Evolutionary conservation across 129 eudicot species (phyloP).

Genomic region (Ambrosia trifida): DNA sequence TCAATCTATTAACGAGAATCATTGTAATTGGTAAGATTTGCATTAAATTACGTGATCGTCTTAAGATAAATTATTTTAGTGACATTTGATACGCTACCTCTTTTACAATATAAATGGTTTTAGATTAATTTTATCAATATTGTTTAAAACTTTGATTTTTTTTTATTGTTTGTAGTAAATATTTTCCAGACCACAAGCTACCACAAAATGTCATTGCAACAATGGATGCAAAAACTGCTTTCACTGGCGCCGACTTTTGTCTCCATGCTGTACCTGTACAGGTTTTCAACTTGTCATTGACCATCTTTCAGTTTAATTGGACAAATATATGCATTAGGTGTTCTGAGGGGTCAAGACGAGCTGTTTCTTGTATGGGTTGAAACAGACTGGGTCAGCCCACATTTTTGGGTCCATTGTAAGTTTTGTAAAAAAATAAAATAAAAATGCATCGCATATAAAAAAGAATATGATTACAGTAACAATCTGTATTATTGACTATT

Average conservation of each 20-base stretch:
- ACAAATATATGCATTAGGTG: not conserved
- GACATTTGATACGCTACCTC: not conserved
- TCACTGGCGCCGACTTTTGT: conserved; percentile 82
- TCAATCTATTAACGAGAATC: conserved; percentile 69
- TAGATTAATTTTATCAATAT: not conserved
- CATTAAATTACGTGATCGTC: conserved; percentile 11
- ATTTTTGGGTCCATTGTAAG: not conserved
- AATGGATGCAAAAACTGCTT: conserved; percentile 81
- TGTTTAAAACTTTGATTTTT: conserved; percentile 1
- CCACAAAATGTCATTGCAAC: conserved; percentile 91
- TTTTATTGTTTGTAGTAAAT: conserved; percentile 57
- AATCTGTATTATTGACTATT: not conserved
- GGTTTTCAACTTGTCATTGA: conserved; percentile 42
- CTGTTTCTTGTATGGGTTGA: not conserved
- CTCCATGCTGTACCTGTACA: conserved; percentile 99
- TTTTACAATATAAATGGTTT: not conserved
- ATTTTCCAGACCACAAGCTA: conserved; percentile 82
- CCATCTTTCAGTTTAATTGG: conserved; percentile 11
- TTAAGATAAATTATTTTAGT: not conserved
- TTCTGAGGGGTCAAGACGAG: not conserved
- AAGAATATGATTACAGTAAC: not conserved
- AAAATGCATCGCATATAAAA: not conserved
- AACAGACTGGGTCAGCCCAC: not conserved
- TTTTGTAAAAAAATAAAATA: not conserved
- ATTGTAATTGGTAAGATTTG: conserved; percentile 55